Conservation (phyloP, 441 rosid species). For the Macaranga tanarius region DNA sequence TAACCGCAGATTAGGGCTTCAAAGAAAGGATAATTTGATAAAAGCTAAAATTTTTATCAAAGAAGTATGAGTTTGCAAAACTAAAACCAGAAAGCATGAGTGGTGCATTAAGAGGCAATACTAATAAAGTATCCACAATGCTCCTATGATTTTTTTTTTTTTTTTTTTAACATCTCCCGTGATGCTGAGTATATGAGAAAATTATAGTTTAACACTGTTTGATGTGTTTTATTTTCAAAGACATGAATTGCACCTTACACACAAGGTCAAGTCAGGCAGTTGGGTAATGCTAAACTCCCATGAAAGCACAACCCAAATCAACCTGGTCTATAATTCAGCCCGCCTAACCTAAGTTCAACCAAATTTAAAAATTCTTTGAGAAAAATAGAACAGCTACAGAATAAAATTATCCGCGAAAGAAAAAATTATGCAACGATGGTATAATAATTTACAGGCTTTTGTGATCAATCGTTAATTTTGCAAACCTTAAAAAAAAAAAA, state of each 20-base stretch:
- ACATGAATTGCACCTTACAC: background rate
- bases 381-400: background rate
- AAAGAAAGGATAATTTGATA: background rate
- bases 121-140: background rate
- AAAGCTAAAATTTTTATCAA: conserved; percentile 4
- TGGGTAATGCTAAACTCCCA: background rate
- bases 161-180: background rate
- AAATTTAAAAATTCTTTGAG: background rate
- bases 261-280: background rate
- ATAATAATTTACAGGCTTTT: background rate
- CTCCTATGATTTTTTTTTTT: too few species aligned
- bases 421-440: background rate
- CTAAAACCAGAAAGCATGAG: background rate
- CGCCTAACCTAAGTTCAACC: background rate
- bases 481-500: too few species aligned
- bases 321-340: background rate
- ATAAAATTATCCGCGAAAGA: background rate
- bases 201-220: background rate
- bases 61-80: background rate
- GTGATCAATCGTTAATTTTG: background rate
- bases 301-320: background rate
- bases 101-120: background rate
- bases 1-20: background rate
- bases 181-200: background rate
- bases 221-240: background rate